A percentile compares a stretch with the other conserved stretches of the same genome.
Evolutionary conservation across 2,329 filamentous ascomycete genomes (phyloP).

Genomic region (Trichocomaceae sp.): DNA sequence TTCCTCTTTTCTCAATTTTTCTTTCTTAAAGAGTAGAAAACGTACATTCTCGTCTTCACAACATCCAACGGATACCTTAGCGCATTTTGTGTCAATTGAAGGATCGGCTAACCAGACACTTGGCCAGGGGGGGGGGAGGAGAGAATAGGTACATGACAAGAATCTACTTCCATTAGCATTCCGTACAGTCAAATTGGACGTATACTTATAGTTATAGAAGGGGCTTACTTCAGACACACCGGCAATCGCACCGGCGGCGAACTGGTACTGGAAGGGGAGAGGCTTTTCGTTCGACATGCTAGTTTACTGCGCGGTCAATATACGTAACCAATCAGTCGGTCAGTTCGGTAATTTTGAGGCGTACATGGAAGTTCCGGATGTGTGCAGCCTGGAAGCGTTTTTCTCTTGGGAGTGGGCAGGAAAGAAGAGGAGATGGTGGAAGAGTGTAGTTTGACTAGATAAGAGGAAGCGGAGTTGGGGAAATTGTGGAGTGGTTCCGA

Average conservation of each 20-base stretch:
- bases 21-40: slow-evolving; percentile 9
- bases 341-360: background rate
- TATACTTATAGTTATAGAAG: background rate
- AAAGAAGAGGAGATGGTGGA: background rate
- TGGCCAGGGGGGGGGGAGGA: background rate
- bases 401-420: background rate
- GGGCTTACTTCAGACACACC: slow-evolving; percentile 82
- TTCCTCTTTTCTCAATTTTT: background rate
- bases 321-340: background rate
- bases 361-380: background rate
- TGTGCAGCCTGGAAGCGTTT: background rate
- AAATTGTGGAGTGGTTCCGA: background rate
- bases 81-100: slow-evolving; percentile 10
- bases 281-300: slow-evolving; percentile 61
- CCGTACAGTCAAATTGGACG: slow-evolving; percentile 31
- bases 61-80: slow-evolving; percentile 95
- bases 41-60: slow-evolving; percentile 94
- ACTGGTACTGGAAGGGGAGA: slow-evolving; percentile 89
- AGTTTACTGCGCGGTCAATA: background rate
- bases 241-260: slow-evolving; percentile 90
- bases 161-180: slow-evolving; percentile 16
- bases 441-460: too few relatives aligned
- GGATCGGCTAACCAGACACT: background rate
- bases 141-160: slow-evolving; percentile 26
- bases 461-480: slow-evolving; percentile 1